Evolutionary conservation across 1,284 basidiomycete genomes (phyloP), one percentile per base, ranked within the genome.

Genomic region (Dichomitus squalens): DNA sequence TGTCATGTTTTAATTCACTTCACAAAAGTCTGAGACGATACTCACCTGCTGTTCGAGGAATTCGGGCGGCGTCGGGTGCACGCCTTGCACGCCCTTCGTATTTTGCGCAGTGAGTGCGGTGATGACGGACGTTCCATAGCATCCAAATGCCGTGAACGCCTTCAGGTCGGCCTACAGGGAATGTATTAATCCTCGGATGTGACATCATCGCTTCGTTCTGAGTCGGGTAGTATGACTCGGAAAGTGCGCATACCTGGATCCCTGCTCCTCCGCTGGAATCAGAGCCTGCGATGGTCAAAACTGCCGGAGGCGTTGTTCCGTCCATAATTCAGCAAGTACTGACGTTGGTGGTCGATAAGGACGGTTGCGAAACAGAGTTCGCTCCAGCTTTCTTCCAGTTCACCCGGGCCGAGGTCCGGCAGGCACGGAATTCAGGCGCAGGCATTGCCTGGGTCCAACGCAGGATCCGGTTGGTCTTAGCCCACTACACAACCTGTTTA

Each of bases 21-120:
- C 21, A 33, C 27, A 38, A 29, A 47, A 27, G 18, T 23, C 33
- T 16, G 16, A n/a, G 36, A 73, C 79, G 5, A 14, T 14, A 20
- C 35, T 53, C 23, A 85, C 92, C 80, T 92, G 90, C 69, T 86
- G 79, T 53, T 77, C 76, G 46, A 95, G 80, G 67, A 94, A 94
- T 6, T 80, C 79, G 0, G 88, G 80, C 0, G 90, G 87, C 1
- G 81, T 70, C 1, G 84, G 76, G 61, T 90, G 84, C 0, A 94
- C 79, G 1, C 73, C 88, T 59, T 92, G 85, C 0, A 98, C 95
- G 4, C 94, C 95, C 0, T 74, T 79, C 0, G 95, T 97, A 71
- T 97, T 97, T 71, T 98, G 96, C 0, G 95, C 92, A 0, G 93
- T 96, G 46, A 98, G 72, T 0, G 94, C 95, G 0, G 96, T 97